Conservation (phyloP, 352 stramenopile species). For the Saprolegnia diclina region DNA sequence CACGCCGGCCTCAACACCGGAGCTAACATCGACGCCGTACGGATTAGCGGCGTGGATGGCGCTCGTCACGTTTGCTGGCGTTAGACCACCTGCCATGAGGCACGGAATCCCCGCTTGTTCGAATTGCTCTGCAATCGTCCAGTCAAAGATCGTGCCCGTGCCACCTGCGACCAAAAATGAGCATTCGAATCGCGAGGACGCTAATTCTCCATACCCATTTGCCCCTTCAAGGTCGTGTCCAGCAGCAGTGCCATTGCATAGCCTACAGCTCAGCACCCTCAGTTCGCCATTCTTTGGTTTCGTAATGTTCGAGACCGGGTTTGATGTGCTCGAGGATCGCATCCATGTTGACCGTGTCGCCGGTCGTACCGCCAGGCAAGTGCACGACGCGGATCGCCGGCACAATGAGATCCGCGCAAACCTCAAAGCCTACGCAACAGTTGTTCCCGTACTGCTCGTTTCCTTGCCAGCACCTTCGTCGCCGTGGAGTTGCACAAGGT, state of each 20-base stretch:
- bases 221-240: slow-evolving; percentile 94
- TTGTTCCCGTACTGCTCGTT: neutral
- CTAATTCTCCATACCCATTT: slow-evolving; percentile 31
- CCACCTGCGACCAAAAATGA: slow-evolving; percentile 44
- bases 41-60: slow-evolving; percentile 73
- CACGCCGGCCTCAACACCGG: slow-evolving; percentile 84
- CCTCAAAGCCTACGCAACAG: slow-evolving; percentile 50
- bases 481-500: slow-evolving; percentile 97
- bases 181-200: neutral
- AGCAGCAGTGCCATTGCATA: slow-evolving; percentile 89
- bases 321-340: slow-evolving; percentile 64
- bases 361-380: slow-evolving; percentile 79
- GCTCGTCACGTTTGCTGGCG: slow-evolving; percentile 89
- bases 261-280: slow-evolving; percentile 30
- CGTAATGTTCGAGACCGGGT: slow-evolving; percentile 28
- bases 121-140: slow-evolving; percentile 89
- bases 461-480: slow-evolving; percentile 68
- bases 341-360: slow-evolving; percentile 67
- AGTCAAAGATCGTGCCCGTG: slow-evolving; percentile 95
- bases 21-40: slow-evolving; percentile 95
- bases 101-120: slow-evolving; percentile 88
- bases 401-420: slow-evolving; percentile 74
- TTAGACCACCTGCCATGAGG: slow-evolving; percentile 95
- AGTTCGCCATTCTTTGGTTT: neutral
- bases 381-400: slow-evolving; percentile 92